Conservation (phyloP, 148 eudicot species). For the Cornus florida region DNA sequence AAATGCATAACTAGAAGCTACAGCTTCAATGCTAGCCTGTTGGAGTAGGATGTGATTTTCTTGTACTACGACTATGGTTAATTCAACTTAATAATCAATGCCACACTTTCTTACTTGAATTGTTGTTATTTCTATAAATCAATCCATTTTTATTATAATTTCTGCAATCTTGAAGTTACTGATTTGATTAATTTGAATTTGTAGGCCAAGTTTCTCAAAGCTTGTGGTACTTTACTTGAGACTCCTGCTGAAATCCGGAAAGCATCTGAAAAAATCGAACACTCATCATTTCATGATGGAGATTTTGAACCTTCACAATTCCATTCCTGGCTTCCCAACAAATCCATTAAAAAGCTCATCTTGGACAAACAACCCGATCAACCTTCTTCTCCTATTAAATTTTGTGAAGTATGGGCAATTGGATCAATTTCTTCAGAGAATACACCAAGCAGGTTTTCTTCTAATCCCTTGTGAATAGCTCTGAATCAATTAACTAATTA, state of each 20-base stretch:
- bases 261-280: conserved; percentile 30
- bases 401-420: conserved; percentile 28
- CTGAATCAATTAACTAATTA: background rate
- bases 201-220: conserved; percentile 80
- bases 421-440: conserved; percentile 23
- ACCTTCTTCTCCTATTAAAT: conserved; percentile 30
- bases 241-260: conserved; percentile 74
- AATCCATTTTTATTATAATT: too few species aligned
- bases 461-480: background rate
- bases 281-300: conserved; percentile 17
- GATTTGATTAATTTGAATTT: background rate
- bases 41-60: too few species aligned
- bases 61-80: too few species aligned
- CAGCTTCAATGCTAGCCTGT: too few species aligned
- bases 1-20: too few species aligned
- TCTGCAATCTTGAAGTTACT: too few species aligned
- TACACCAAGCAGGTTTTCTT: conserved; percentile 49
- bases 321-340: conserved; percentile 46
- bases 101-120: too few species aligned
- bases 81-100: too few species aligned
- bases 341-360: conserved; percentile 33
- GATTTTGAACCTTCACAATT: conserved; percentile 25
- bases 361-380: conserved; percentile 32
- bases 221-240: conserved; percentile 70
- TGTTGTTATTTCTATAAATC: too few species aligned